Evolutionary conservation across 2,329 filamentous ascomycete species (phyloP).

Genomic region (Leptographium wingfieldii): DNA sequence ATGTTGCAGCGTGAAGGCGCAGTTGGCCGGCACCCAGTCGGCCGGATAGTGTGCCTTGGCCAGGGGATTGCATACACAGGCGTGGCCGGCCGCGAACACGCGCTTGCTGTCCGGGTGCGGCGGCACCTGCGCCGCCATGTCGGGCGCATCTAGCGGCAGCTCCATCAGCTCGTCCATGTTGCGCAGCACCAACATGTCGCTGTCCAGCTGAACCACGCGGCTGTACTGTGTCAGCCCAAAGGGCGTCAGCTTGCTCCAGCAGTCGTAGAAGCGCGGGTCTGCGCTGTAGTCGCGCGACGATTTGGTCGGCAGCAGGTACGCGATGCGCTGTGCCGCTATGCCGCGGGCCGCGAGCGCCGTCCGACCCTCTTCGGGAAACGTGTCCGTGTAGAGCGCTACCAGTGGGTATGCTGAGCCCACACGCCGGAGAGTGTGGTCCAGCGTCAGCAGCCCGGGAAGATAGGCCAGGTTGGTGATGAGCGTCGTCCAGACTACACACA

Average conservation of each 20-base stretch:
- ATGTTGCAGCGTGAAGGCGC: slow-evolving; percentile 38
- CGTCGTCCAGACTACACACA: slow-evolving; percentile 59
- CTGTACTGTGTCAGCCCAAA: slow-evolving; percentile 68
- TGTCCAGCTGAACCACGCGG: slow-evolving; percentile 72
- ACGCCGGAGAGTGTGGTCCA: slow-evolving; percentile 62
- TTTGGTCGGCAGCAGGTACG: slow-evolving; percentile 56
- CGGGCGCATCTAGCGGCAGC: slow-evolving; percentile 39
- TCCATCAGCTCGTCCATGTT: slow-evolving; percentile 95
- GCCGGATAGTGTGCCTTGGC: slow-evolving; percentile 66
- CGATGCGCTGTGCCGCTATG: slow-evolving; percentile 58
- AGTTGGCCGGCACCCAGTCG: slow-evolving; percentile 49
- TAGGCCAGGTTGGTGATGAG: slow-evolving; percentile 78
- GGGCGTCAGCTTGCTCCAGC: slow-evolving; percentile 75
- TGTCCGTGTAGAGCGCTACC: slow-evolving; percentile 70
- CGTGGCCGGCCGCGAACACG: slow-evolving; percentile 74
- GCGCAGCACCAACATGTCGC: slow-evolving; percentile 69
- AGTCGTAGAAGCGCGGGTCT: slow-evolving; percentile 78
- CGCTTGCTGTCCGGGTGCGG: slow-evolving; percentile 29
- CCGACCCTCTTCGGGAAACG: slow-evolving; percentile 56
- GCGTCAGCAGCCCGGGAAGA: slow-evolving; percentile 68
- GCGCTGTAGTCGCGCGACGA: slow-evolving; percentile 54
- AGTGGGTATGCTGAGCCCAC: slow-evolving; percentile 60
- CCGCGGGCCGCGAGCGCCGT: slow-evolving; percentile 54
- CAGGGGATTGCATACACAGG: slow-evolving; percentile 77
- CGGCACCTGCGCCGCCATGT: slow-evolving; percentile 9